A percentile compares a stretch with the other conserved stretches of the same genome.
These are phyloP conservation scores for Leccinum laetum DNA, from an alignment of 1,284 basidiomycete species.

Conservation along the genomic window DNA sequence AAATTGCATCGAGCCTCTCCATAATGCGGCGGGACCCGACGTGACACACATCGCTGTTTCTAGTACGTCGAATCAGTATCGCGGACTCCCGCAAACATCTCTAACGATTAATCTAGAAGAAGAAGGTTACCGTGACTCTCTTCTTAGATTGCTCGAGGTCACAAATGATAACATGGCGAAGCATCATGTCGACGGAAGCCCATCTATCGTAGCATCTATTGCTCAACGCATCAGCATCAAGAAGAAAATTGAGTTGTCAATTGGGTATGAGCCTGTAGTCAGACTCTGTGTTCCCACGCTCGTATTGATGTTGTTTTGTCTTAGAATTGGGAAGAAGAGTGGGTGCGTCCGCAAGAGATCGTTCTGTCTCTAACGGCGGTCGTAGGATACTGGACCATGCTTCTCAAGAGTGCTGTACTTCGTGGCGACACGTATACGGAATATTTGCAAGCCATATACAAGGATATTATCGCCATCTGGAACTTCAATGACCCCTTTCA, in stretches of 20 bases:
- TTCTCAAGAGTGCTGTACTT: constrained; percentile 26
- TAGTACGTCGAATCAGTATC: constrained; percentile 1
- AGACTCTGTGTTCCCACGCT: neutral
- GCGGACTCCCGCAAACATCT: neutral
- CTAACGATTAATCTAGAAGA: constrained; percentile 2
- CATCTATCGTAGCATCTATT: constrained; percentile 7
- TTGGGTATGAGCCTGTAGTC: constrained; percentile 9
- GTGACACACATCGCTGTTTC: constrained; percentile 10
- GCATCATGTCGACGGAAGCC: constrained; percentile 7
- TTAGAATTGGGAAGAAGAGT: constrained; percentile 29
- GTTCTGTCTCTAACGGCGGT: neutral
- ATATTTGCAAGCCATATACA: constrained; percentile 25
- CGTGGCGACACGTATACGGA: constrained; percentile 8
- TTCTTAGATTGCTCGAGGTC: constrained; percentile 1
- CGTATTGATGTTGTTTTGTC: neutral
- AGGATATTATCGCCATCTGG: constrained; percentile 30
- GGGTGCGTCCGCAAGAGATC: neutral
- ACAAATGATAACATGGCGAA: constrained; percentile 10
- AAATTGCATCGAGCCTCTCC: constrained; percentile 1
- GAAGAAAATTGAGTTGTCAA: constrained; percentile 19
- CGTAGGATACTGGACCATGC: constrained; percentile 31
- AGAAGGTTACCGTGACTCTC: constrained; percentile 1
- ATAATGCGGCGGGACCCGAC: neutral
- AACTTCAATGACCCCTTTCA: constrained; percentile 28
- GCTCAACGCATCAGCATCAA: constrained; percentile 25